phyloP scores from a whole-genome alignment of 306 rosid species.

The Begonia loranthoides region DNA sequence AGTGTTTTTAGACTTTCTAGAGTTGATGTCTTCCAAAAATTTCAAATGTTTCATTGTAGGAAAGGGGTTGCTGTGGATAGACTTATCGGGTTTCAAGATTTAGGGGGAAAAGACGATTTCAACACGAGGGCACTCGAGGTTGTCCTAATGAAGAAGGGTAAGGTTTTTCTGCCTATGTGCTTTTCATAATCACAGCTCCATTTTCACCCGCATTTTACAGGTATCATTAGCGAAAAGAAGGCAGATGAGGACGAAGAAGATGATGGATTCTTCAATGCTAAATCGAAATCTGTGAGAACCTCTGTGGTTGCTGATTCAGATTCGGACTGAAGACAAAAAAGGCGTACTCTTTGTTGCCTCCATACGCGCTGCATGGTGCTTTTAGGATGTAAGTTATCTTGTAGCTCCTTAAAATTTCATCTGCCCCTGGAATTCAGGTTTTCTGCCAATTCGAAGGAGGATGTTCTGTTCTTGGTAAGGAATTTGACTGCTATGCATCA shows the following conservation, averaged over 20 bases:
- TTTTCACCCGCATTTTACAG: conserved; percentile 31
- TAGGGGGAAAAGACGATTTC: conserved; percentile 90
- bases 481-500: too few species aligned
- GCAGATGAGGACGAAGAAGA: conserved; percentile 35
- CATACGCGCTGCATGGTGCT: too few species aligned
- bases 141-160: conserved; percentile 75
- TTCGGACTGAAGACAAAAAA: conserved; percentile 26
- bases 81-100: conserved; percentile 75
- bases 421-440: too few species aligned
- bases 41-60: conserved; percentile 17
- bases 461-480: too few species aligned
- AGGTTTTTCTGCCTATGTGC: conserved; percentile 10
- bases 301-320: conserved; percentile 48
- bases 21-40: background rate
- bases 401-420: too few species aligned
- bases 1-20: background rate
- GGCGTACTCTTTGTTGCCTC: too few species aligned
- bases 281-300: conserved; percentile 42
- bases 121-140: conserved; percentile 39
- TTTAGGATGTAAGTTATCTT: too few species aligned
- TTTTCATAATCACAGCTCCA: background rate
- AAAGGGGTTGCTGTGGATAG: conserved; percentile 83
- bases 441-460: too few species aligned
- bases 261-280: conserved; percentile 28
- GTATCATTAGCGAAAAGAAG: conserved; percentile 57